These are phyloP conservation scores for Pisolithus microcarpus DNA, from an alignment of 768 basidiomycete species.

Conservation along the genomic window DNA sequence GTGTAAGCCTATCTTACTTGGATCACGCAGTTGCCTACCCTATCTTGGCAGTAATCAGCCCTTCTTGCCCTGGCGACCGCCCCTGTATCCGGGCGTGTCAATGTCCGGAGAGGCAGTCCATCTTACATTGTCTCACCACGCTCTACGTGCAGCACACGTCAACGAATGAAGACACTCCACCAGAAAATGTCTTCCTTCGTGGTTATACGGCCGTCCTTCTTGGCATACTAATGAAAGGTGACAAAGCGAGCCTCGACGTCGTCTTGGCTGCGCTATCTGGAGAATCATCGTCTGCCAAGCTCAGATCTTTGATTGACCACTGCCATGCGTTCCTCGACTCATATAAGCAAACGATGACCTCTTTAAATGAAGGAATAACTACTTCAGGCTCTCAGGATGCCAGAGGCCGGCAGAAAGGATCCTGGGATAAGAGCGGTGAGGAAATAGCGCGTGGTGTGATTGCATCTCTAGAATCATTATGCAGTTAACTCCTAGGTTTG, in stretches of 20 bases:
- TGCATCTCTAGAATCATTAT: slow-evolving; percentile 38
- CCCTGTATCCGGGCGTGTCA: slow-evolving; percentile 46
- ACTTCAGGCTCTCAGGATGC: background rate
- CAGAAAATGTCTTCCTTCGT: slow-evolving; percentile 49
- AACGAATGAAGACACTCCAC: slow-evolving; percentile 10
- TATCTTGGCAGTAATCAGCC: slow-evolving; percentile 42
- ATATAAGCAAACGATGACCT: slow-evolving; percentile 30
- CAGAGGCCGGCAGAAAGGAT: slow-evolving; percentile 4
- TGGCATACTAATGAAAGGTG: slow-evolving; percentile 39
- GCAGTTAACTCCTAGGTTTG: background rate
- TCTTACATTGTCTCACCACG: slow-evolving; percentile 43
- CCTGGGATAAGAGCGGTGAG: slow-evolving; percentile 31
- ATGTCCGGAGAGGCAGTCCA: slow-evolving; percentile 40
- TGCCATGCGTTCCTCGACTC: slow-evolving; percentile 37
- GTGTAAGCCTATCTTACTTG: slow-evolving; percentile 32
- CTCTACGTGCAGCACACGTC: slow-evolving; percentile 40
- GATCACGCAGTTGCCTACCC: background rate
- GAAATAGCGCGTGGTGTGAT: slow-evolving; percentile 45
- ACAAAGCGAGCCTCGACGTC: slow-evolving; percentile 24
- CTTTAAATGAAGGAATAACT: slow-evolving; percentile 16
- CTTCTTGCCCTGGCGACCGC: slow-evolving; percentile 41
- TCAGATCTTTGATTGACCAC: slow-evolving; percentile 29
- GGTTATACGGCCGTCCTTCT: slow-evolving; percentile 74
- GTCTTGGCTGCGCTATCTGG: slow-evolving; percentile 33
- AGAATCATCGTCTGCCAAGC: slow-evolving; percentile 19